Evolutionary conservation across 257 asterid species (phyloP), one percentile per base, ranked within the genome.

Genomic region (Fraxinus pennsylvanica): DNA sequence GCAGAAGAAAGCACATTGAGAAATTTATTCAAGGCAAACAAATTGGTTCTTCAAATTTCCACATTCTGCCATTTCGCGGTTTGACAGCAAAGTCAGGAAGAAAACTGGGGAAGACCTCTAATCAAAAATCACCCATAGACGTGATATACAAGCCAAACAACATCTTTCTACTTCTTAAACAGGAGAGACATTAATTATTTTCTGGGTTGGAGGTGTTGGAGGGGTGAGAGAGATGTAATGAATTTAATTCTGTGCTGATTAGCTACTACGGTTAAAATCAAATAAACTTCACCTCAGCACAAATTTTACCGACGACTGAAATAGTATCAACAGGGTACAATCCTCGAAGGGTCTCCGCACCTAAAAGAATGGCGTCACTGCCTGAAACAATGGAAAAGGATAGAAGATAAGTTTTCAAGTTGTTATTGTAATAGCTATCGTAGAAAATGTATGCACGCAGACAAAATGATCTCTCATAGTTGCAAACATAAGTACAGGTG

Each of bases 251-350:
- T 2, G 67, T 57, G 66, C 29, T 21, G 67, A 75, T 43, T 76
- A 68, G 78, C 77, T 52, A 74, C 39, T 65, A 50, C 59, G 27
- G 17, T 32, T 43, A 5, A 47, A 21, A 45, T 21, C 75, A 41
- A 54, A 78, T 8, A 59, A 85, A 73, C 14, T 57, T 54, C 69
- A 86, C 92, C 92, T 86, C 92, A 5, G 92, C 85, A 80, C 94
- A 89, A 57, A 89, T 94, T 88, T 79, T 91, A 75, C 97, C 94
- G 32, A 94, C 98, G 50, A 88, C 89, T 4, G 97, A 92, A 74
- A 89, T 85, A 27, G 91, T 87, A 77, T 87, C 85, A 22, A 89
- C 35, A 21, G 91, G 94, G 86, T 89, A 89, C 29, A 72, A 76
- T 43, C 93, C 93, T 27, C 89, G 86, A 32, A 89, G 41, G 19